These are phyloP conservation scores for Solanum virginianum DNA, from an alignment of 257 asterid genomes.

Conservation along the genomic window DNA sequence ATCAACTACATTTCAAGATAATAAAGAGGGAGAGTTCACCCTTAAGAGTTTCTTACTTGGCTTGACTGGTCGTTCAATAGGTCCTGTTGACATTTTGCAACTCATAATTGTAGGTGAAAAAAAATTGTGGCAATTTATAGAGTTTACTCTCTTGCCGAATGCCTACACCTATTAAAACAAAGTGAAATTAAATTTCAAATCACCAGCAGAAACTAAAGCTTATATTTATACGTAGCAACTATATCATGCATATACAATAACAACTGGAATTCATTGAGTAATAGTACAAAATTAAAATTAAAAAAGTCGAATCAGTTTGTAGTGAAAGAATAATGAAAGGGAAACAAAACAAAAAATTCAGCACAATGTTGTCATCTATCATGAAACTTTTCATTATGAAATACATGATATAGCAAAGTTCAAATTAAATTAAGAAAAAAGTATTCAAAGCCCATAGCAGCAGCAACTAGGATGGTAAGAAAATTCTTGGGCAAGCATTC, in stretches of 20 bases:
- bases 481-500: not conserved
- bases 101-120: slow-evolving; percentile 18
- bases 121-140: not conserved
- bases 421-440: not conserved
- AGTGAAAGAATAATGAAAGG: not conserved
- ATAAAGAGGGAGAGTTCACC: not conserved
- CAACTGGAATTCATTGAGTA: not conserved
- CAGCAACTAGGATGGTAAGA: not conserved
- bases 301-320: not conserved
- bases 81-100: slow-evolving; percentile 51
- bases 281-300: not conserved
- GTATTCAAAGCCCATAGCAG: not conserved
- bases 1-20: not conserved
- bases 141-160: not conserved
- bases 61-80: slow-evolving; percentile 35
- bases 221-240: not conserved
- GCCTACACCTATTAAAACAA: slow-evolving; percentile 11
- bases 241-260: not conserved
- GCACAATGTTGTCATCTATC: not conserved
- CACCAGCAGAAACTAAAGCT: not conserved
- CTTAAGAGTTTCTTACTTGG: slow-evolving; percentile 10
- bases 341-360: not conserved
- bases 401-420: not conserved
- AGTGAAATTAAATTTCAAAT: not conserved
- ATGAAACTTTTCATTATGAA: not conserved